Evolutionary conservation across 1,284 basidiomycete genomes (phyloP), one percentile per base, ranked within the genome.

Genomic region (Sutorius eximius): DNA sequence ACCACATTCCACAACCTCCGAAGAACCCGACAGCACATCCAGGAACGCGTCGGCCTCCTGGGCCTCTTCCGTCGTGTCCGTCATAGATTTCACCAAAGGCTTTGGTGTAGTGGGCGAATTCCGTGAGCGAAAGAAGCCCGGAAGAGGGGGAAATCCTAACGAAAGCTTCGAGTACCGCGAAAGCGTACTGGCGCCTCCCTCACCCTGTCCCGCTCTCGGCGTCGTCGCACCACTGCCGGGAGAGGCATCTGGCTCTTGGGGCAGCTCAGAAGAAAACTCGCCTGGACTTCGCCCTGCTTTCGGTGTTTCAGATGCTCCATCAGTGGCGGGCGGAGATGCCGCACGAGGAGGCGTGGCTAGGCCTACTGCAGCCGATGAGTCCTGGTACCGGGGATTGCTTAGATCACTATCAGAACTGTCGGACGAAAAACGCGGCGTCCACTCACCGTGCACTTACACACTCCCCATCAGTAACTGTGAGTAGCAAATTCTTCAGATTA

Each of bases 401-500:
- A 32, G 36, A n/a, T 20, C 45, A 15, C 33, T 34, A 52, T 71
- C 53, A 73, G 53, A 57, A 49, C n/a, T 16, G 29, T 45, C 45
- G 3, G 43, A 49, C 36, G 13, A 7, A 51, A 5, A 24, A 10
- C 16, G 43, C 15, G 9, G 3, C 15, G 30, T 47, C 53, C 36
- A 73, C 80, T 70, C 65, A 87, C 87, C 60, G 63, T 30, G 75
- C 62, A 56, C 65, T 73, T 36, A 74, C 73, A 44, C 75, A 76
- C 63, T 85, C 84, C 47, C 84, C 86, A 64, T 85, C 81, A 51
- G 85, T 89, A 57, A 98, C 79, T 1, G 92, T 98, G 18, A 98
- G 80, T 51, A 98, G 74, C 32, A 98, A 78, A 67, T 95, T 96
- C 75, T 98, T 98, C 60, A 97, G 80, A 73, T 99, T 99, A 37